Evolutionary conservation across 2,329 filamentous ascomycete genomes (phyloP), one percentile per base, ranked within the genome.

Genomic region (Aspergillus spinulosporus): DNA sequence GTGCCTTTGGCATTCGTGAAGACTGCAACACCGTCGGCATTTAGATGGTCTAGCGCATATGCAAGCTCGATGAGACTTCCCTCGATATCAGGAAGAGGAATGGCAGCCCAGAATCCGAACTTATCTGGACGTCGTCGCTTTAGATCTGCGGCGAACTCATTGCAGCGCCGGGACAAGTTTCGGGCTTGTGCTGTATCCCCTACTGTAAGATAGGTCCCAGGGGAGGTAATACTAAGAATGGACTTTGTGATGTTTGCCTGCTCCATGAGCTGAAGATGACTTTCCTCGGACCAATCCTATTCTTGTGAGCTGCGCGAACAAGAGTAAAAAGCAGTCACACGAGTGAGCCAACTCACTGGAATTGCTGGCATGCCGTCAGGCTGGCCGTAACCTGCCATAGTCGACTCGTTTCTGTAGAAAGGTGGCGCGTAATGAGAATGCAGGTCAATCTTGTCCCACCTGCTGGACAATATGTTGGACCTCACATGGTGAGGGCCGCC

Each of bases 211-310:
- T 51, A 21, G 26, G 39, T 32, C 6, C 49, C 49, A 5, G 49
- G 49, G 8, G 49, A 43, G 11, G 49, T 51, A 32, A 51, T 51
- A 29, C 49, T 51, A n/a, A 51, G 26, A 32, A 43, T 31, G 2
- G 49, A 51, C n/a, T 34, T 36, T 42, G 26, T 34, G 37, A 51
- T 44, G 21, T n/a, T 43, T 5, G 26, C 11, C 14, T 43, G 39
- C 9, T 32, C 5, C 49, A 51, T 51, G 2, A 51, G 28, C 1
- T 42, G 11, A 3, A 51, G 49, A 14, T 51, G 39, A n/a, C 31
- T 11, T 31, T 51, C 49, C 1, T 3, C 9, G 9, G 21, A 31
- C 49, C 39, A 51, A 9, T 43, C 39, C 49, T 51, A 26, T 11
- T 21, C 21, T 21, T 21, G 21, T 21, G 21, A 21, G 21, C 21